Evolutionary conservation across 306 rosid species (phyloP).

Genomic region (Rosa rugosa): DNA sequence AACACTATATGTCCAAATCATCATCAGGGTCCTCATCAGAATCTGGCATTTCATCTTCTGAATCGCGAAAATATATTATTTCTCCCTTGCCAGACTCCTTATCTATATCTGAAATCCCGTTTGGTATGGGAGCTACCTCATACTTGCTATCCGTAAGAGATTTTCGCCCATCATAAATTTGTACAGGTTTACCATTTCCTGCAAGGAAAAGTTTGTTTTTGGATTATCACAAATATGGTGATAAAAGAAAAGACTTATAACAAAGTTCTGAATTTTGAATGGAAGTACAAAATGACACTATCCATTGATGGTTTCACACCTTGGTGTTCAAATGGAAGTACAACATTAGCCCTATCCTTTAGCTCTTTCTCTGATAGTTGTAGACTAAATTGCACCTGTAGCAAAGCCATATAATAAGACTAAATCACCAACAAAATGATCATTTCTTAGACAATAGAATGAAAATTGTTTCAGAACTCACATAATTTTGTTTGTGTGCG

Average conservation of each 20-base stretch:
- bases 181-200: constrained; percentile 79
- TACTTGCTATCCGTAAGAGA: constrained; percentile 45
- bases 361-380: constrained; percentile 90
- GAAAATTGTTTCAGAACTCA: background rate
- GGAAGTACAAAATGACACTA: background rate
- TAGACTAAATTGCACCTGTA: constrained; percentile 83
- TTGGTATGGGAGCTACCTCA: constrained; percentile 37
- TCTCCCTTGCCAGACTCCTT: constrained; percentile 70
- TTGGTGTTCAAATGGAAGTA: constrained; percentile 96
- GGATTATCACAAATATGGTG: constrained; percentile 11
- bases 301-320: constrained; percentile 44
- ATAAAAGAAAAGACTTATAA: background rate
- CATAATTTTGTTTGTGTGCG: background rate
- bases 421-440: background rate
- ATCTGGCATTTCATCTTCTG: constrained; percentile 97
- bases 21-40: constrained; percentile 99
- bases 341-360: constrained; percentile 80
- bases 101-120: constrained; percentile 27
- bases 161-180: constrained; percentile 88
- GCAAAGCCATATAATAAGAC: constrained; percentile 1
- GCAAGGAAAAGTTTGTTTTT: constrained; percentile 13
- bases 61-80: constrained; percentile 85
- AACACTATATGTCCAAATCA: constrained; percentile 76
- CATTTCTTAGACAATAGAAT: background rate
- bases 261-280: too few species aligned